These are phyloP conservation scores for Fremontodendron californicum DNA, from an alignment of 345 rosid genomes.

Conservation along the genomic window DNA sequence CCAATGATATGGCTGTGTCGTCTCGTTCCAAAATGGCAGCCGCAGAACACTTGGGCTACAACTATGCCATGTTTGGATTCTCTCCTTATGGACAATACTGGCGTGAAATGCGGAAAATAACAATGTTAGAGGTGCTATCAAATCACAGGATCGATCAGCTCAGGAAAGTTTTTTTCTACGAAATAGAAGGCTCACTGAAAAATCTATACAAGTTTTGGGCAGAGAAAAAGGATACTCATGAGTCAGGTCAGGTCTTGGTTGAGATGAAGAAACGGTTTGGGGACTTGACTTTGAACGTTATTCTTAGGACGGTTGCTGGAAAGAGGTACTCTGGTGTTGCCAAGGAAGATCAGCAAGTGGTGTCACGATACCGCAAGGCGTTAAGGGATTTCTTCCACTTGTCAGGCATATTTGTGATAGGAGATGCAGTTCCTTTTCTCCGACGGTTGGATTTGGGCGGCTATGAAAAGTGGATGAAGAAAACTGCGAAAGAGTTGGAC, in stretches of 20 bases:
- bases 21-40: conserved; percentile 27
- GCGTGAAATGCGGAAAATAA: conserved; percentile 43
- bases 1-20: conserved; percentile 24
- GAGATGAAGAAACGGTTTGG: conserved; percentile 33
- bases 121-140: conserved; percentile 26
- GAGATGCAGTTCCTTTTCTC: conserved; percentile 32
- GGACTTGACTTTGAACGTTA: conserved; percentile 32
- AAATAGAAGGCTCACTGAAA: conserved; percentile 20
- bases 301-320: conserved; percentile 34
- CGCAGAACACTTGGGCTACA: conserved; percentile 24
- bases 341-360: conserved; percentile 9
- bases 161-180: conserved; percentile 19
- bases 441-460: conserved; percentile 40
- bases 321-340: conserved; percentile 27
- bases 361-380: conserved; percentile 15
- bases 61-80: conserved; percentile 30
- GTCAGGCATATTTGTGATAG: conserved; percentile 20
- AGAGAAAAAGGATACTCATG: neutral
- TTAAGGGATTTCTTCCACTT: conserved; percentile 21
- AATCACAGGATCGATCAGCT: conserved; percentile 26
- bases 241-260: conserved; percentile 2
- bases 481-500: conserved; percentile 26
- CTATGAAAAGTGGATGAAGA: conserved; percentile 35
- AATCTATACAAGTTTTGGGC: conserved; percentile 23
- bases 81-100: conserved; percentile 35